Conservation (phyloP, 2,329 filamentous ascomycete genomes). For the Trichoderma semiorbis region DNA sequence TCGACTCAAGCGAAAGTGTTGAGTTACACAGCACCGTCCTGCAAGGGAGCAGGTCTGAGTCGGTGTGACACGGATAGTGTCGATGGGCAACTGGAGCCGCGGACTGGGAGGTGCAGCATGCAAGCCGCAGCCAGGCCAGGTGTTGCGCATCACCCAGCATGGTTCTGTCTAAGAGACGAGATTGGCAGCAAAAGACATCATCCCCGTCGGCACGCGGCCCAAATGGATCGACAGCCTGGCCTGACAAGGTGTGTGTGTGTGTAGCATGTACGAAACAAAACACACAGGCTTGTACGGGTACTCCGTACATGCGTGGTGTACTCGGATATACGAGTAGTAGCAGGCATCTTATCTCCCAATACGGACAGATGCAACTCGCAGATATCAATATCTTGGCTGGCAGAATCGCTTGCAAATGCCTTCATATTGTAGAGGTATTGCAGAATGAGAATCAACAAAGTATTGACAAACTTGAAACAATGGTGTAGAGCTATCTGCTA, state of each 20-base stretch:
- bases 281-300: neutral
- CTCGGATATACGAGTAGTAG: neutral
- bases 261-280: neutral
- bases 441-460: neutral
- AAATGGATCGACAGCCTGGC: constrained; percentile 17
- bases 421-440: neutral
- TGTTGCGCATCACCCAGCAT: constrained; percentile 6
- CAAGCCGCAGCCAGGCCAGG: neutral
- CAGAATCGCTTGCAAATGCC: neutral
- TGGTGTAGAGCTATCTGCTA: neutral
- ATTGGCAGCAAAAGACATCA: neutral
- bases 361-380: neutral
- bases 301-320: neutral
- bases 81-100: neutral
- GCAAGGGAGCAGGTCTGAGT: neutral
- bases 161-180: neutral
- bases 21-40: neutral
- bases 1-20: neutral
- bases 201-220: constrained; percentile 2
- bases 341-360: neutral
- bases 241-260: neutral
- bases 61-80: constrained; percentile 5
- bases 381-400: neutral
- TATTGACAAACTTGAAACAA: neutral
- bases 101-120: neutral